Percentiles rank a stretch among this genome's conserved stretches.
phyloP scores from a whole-genome alignment of 2,329 filamentous ascomycete genomes.

The Xylariaceae sp. region DNA sequence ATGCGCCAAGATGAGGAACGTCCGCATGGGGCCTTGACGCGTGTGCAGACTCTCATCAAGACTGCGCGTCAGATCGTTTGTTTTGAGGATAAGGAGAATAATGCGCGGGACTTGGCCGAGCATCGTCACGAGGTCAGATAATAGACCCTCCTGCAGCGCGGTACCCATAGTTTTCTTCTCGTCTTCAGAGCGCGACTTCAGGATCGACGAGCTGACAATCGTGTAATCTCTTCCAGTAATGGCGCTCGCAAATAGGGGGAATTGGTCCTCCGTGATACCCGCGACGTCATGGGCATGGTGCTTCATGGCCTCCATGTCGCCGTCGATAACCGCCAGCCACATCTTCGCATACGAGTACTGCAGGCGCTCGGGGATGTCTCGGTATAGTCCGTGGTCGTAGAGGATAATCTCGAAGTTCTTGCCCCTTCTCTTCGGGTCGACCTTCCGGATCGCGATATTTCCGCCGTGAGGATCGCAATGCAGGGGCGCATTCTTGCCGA shows the following conservation, averaged over 20 bases:
- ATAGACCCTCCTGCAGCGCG: conserved; percentile 78
- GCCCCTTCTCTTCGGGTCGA: conserved; percentile 49
- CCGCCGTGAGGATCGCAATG: conserved; percentile 97
- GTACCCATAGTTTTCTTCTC: conserved; percentile 86
- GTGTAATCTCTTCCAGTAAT: conserved; percentile 92
- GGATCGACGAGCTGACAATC: conserved; percentile 59
- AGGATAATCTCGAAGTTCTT: conserved; percentile 92
- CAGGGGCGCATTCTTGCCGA: conserved; percentile 77
- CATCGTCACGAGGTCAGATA: conserved; percentile 82
- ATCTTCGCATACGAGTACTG: conserved; percentile 90
- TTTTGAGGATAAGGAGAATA: conserved; percentile 93
- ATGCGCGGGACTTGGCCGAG: conserved; percentile 85
- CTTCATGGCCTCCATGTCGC: conserved; percentile 79
- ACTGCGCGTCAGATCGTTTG: conserved; percentile 90
- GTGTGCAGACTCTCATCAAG: conserved; percentile 88
- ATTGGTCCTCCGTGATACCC: conserved; percentile 81
- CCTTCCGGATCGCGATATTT: conserved; percentile 87
- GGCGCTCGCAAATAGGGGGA: conserved; percentile 89
- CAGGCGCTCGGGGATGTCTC: conserved; percentile 75
- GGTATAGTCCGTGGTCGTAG: conserved; percentile 95
- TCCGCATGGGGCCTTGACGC: conserved; percentile 57
- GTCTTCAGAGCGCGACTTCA: conserved; percentile 56
- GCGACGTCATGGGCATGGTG: conserved; percentile 85
- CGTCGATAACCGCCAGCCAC: conserved; percentile 93
- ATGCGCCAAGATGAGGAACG: conserved; percentile 62